phyloP scores from a whole-genome alignment of 768 basidiomycete genomes.

The Termitomyces eurrhizus region DNA sequence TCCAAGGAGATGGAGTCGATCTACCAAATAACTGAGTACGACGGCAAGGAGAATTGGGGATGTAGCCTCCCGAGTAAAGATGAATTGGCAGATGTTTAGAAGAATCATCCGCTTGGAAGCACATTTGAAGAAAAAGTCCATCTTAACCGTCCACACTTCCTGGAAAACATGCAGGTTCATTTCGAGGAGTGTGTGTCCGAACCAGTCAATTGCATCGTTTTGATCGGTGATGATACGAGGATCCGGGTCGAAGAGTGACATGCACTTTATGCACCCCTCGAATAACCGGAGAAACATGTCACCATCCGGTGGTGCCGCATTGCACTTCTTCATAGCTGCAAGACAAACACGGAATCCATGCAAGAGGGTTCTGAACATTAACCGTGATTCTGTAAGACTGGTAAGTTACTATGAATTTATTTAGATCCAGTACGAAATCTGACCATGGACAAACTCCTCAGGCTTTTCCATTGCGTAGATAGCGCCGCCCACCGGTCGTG shows the following conservation, averaged over 20 bases:
- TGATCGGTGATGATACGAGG: conserved; percentile 58
- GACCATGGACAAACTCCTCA: conserved; percentile 79
- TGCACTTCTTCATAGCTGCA: conserved; percentile 71
- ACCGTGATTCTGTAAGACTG: conserved; percentile 63
- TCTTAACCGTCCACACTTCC: conserved; percentile 92
- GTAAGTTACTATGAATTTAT: conserved; percentile 9
- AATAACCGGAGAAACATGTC: conserved; percentile 86
- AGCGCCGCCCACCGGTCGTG: conserved; percentile 76
- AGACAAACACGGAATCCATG: conserved; percentile 86
- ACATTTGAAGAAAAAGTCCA: conserved; percentile 85
- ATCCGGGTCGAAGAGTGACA: conserved; percentile 77
- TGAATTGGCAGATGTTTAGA: conserved; percentile 78
- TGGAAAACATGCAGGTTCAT: conserved; percentile 91
- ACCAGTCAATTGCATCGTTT: conserved; percentile 82
- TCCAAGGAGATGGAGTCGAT: conserved; percentile 77
- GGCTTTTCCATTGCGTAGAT: conserved; percentile 77
- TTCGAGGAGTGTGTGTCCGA: conserved; percentile 72
- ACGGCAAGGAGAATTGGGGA: conserved; percentile 85
- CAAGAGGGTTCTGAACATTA: conserved; percentile 82
- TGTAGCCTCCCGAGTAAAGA: conserved; percentile 74
- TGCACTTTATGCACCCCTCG: conserved; percentile 77
- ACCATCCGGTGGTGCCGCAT: conserved; percentile 78
- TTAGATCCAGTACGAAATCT: conserved; percentile 17
- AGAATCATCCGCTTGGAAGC: conserved; percentile 73
- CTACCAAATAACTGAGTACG: conserved; percentile 81